Percentiles rank a stretch among this genome's conserved stretches.
phyloP scores from a whole-genome alignment of 805 yeast species.

The Nadsonia fulvescens region DNA sequence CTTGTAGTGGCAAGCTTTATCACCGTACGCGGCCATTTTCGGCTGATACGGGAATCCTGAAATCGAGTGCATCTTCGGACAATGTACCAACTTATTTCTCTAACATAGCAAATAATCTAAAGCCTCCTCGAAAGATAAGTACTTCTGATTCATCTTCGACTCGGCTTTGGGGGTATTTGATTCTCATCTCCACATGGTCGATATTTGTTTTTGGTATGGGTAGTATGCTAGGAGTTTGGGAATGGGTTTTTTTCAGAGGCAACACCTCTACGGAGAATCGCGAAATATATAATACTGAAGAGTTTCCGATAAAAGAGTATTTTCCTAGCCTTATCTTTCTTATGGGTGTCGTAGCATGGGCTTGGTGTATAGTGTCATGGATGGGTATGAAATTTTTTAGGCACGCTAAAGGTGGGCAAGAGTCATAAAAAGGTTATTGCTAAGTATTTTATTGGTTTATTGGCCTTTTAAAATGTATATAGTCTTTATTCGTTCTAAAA shows the following conservation, averaged over 20 bases:
- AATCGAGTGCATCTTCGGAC: background rate
- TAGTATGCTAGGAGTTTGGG: slow-evolving; percentile 7
- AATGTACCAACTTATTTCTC: background rate
- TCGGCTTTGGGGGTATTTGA: slow-evolving; percentile 4
- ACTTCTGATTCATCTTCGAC: too few relatives aligned
- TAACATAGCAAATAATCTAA: too few relatives aligned
- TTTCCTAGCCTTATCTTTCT: slow-evolving; percentile 20
- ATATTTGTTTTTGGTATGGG: slow-evolving; percentile 6
- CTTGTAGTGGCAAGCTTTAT: background rate
- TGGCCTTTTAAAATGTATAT: too few relatives aligned
- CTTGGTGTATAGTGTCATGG: slow-evolving; percentile 67
- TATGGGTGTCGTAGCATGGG: slow-evolving; percentile 27
- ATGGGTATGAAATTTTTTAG: slow-evolving; percentile 62
- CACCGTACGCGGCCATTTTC: slow-evolving; percentile 3
- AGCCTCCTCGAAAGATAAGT: too few relatives aligned
- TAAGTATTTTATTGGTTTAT: too few relatives aligned
- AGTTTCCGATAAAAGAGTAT: slow-evolving; percentile 23
- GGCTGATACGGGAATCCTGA: background rate
- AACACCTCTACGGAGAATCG: too few relatives aligned
- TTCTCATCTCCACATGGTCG: slow-evolving; percentile 8
- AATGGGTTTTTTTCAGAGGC: too few relatives aligned
- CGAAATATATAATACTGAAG: too few relatives aligned
- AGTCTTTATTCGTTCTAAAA: too few relatives aligned
- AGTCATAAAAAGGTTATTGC: too few relatives aligned
- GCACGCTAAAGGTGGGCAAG: slow-evolving; percentile 63